A percentile compares a stretch with the other conserved stretches of the same genome.
Conservation (phyloP, 352 stramenopile species). For the Pythium periplocum region DNA sequence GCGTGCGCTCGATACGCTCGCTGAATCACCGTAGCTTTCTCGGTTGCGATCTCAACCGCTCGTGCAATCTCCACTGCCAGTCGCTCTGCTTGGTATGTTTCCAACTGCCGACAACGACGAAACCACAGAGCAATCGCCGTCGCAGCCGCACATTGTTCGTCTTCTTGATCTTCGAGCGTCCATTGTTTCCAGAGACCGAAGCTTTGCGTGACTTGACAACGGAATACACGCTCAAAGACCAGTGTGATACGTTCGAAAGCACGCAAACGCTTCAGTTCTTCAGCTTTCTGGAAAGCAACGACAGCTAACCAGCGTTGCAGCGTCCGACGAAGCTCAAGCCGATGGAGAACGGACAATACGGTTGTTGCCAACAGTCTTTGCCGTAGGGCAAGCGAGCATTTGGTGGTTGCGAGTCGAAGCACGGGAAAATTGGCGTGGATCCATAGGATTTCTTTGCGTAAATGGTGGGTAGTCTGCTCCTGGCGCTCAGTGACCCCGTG, state of each 20-base stretch:
- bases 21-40: constrained; percentile 33
- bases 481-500: not conserved
- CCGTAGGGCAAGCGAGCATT: constrained; percentile 40
- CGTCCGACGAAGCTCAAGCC: constrained; percentile 10
- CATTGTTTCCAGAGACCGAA: constrained; percentile 9
- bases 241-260: constrained; percentile 8
- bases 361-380: constrained; percentile 33
- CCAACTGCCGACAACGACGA: not conserved
- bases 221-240: not conserved
- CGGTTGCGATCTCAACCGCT: constrained; percentile 8
- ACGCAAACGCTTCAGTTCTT: too few species aligned
- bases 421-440: constrained; percentile 59
- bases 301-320: constrained; percentile 26
- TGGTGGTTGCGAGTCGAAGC: constrained; percentile 33
- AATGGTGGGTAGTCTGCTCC: constrained; percentile 3
- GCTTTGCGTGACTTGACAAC: constrained; percentile 3
- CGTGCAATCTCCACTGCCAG: constrained; percentile 15
- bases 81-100: constrained; percentile 2
- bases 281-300: constrained; percentile 18
- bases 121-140: constrained; percentile 8
- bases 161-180: not conserved
- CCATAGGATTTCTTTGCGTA: constrained; percentile 48
- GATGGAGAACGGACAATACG: constrained; percentile 19
- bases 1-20: constrained; percentile 14
- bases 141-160: constrained; percentile 9